Evolutionary conservation across 1,284 basidiomycete species (phyloP), one percentile per base, ranked within the genome.

Genomic region (Moesziomyces sp.): DNA sequence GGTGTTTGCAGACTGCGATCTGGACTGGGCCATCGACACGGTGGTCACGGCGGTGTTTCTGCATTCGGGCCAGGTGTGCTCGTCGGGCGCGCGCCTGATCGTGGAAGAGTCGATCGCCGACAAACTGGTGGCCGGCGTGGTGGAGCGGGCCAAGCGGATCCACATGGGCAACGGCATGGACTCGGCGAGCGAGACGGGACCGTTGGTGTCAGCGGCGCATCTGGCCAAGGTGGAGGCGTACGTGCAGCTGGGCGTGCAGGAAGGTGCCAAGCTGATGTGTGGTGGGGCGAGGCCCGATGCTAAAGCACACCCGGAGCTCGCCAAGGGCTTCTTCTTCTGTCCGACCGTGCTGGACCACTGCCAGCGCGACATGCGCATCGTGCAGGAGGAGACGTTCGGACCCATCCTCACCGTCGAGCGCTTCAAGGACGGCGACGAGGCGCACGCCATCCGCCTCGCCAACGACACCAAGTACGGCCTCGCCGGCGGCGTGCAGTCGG

Each of bases 11-110:
- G 83, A 84, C 52, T 77, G 75, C 49, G 80, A 81, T 43, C 61
- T 84, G 28, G 81, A 82, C 9, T 68, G 76, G 74, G 83, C 80
- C 16, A 76, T 82, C 48, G 83, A 84, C 64, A 79, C 74, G 23
- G 81, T 83, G 13, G 58, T 73, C n/a, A 84, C 83, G 3, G 81
- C 75, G 5, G 80, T 83, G 7, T 84, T 84, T 49, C 50, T 79
- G 43, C 83, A 84, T 54, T 81, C 80, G 3, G 83, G 83, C n/a
- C 83, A 84, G 51, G 83, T 84, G 6, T 84, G 83, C 77, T 81
- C 78, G 16, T 74, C 78, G 2, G 83, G 81, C 24, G 76, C 83
- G 23, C 64, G 83, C 3, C 60, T 84, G 52, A 83, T 84, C 43
- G 82, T 84, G 18, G 83, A 83, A 50, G 82, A 84, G 53, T 68